Evolutionary conservation across 768 basidiomycete species (phyloP).

Genomic region (Chlorophyllum brunneum): DNA sequence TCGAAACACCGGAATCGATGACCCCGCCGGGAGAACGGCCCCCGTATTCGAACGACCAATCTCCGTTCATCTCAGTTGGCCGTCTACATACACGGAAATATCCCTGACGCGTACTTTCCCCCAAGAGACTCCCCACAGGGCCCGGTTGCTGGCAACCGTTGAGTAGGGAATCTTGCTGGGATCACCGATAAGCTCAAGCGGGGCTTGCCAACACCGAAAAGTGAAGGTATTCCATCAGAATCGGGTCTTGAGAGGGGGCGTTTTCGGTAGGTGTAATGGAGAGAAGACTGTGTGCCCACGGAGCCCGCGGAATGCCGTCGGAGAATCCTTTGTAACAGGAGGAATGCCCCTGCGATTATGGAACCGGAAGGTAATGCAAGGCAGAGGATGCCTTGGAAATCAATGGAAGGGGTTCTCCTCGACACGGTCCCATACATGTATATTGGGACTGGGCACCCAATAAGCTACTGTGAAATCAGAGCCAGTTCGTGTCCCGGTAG

Average conservation of each 20-base stretch:
- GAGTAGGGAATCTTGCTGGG: slow-evolving; percentile 50
- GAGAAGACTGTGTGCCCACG: slow-evolving; percentile 68
- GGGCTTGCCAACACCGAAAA: slow-evolving; percentile 68
- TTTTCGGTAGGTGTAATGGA: slow-evolving; percentile 49
- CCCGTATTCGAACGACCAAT: slow-evolving; percentile 39
- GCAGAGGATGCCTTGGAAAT: slow-evolving; percentile 69
- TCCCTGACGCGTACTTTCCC: slow-evolving; percentile 58
- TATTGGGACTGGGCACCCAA: slow-evolving; percentile 53
- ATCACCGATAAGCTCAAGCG: slow-evolving; percentile 45
- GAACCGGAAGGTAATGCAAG: slow-evolving; percentile 73
- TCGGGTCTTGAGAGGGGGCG: slow-evolving; percentile 73
- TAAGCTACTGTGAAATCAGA: slow-evolving; percentile 50
- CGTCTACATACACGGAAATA: slow-evolving; percentile 59
- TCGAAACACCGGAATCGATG: slow-evolving; percentile 68
- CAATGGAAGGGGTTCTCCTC: slow-evolving; percentile 57
- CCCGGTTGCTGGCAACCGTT: slow-evolving; percentile 37
- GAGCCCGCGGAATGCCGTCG: slow-evolving; percentile 74
- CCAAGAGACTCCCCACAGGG: slow-evolving; percentile 44
- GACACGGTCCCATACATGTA: slow-evolving; percentile 70
- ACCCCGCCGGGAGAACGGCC: slow-evolving; percentile 52
- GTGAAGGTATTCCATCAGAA: slow-evolving; percentile 47
- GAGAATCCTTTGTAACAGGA: slow-evolving; percentile 41
- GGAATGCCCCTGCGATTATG: slow-evolving; percentile 52
- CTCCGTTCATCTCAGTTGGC: slow-evolving; percentile 32
- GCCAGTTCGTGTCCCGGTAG: slow-evolving; percentile 38